Percentiles rank a stretch among this genome's conserved stretches.
phyloP scores from a whole-genome alignment of 306 rosid genomes.

The Pachyrhizus erosus region DNA sequence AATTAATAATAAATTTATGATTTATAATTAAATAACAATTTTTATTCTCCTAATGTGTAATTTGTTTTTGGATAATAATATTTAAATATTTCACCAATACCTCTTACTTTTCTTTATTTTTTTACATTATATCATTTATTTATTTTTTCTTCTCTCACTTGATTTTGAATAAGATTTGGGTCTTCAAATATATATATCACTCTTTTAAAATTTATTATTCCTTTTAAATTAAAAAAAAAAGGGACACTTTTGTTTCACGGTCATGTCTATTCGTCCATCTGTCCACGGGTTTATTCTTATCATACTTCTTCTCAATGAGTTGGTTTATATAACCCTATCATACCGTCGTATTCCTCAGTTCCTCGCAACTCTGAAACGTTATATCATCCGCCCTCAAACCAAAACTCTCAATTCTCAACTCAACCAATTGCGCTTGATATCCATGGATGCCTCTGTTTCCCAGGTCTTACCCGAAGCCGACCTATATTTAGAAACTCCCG shows the following conservation, averaged over 20 bases:
- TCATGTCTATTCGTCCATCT: not conserved
- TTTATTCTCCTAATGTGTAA: no score
- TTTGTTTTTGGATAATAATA: no score
- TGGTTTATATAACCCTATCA: not conserved
- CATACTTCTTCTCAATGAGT: not conserved
- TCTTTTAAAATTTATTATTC: not conserved
- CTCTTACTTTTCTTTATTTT: no score
- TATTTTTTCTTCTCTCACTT: no score
- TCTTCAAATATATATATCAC: no score
- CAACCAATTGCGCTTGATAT: not conserved
- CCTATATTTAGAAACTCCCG: constrained; percentile 59
- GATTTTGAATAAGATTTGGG: no score
- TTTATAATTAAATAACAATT: no score
- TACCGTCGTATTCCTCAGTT: not conserved
- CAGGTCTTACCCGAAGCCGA: constrained; percentile 66
- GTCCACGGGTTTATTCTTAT: not conserved
- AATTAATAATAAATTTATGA: no score
- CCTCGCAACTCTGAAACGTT: not conserved
- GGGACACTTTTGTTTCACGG: not conserved
- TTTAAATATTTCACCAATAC: no score
- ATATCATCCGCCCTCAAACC: not conserved
- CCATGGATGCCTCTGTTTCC: not conserved
- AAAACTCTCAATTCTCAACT: not conserved
- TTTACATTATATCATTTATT: no score
- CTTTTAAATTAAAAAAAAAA: not conserved